phyloP scores from a whole-genome alignment of 2,329 filamentous ascomycete genomes.

The Botrytis fragariae region DNA sequence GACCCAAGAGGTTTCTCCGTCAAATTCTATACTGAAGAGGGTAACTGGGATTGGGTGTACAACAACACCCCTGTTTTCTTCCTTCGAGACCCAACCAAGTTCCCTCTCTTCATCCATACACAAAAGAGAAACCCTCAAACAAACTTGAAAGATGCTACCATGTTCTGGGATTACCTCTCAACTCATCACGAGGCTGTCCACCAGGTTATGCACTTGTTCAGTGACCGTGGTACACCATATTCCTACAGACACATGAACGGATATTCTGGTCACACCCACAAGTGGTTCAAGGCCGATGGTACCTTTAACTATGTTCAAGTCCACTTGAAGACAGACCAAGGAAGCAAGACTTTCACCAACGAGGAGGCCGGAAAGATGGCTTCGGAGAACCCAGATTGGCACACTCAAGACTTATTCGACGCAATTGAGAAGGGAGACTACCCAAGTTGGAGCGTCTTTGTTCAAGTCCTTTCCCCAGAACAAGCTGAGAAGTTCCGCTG shows the following conservation, averaged over 20 bases:
- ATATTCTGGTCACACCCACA: conserved; percentile 66
- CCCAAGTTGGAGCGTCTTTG: conserved; percentile 62
- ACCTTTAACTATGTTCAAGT: conserved; percentile 65
- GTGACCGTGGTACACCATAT: conserved; percentile 63
- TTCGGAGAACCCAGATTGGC: conserved; percentile 58
- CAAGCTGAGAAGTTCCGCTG: conserved; percentile 59
- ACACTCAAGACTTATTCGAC: conserved; percentile 63
- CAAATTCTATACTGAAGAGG: conserved; percentile 70
- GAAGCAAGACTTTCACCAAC: conserved; percentile 57
- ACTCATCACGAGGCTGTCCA: conserved; percentile 62
- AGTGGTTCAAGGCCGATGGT: conserved; percentile 64
- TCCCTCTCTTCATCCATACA: conserved; percentile 73
- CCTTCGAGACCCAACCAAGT: conserved; percentile 70
- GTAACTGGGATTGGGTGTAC: conserved; percentile 70
- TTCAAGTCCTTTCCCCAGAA: conserved; percentile 61
- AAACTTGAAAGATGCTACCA: conserved; percentile 61
- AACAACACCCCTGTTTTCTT: conserved; percentile 81
- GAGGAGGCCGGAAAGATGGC: conserved; percentile 55
- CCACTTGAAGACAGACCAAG: conserved; percentile 62
- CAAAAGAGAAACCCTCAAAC: conserved; percentile 74
- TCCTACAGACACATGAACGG: conserved; percentile 66
- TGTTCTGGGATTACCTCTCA: conserved; percentile 50
- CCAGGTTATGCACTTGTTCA: conserved; percentile 64
- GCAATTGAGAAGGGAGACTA: conserved; percentile 59
- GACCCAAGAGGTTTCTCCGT: conserved; percentile 67